A percentile compares a stretch with the other conserved stretches of the same genome.
Conservation (phyloP, 208 protist species). For the Trypanosoma congolense region DNA sequence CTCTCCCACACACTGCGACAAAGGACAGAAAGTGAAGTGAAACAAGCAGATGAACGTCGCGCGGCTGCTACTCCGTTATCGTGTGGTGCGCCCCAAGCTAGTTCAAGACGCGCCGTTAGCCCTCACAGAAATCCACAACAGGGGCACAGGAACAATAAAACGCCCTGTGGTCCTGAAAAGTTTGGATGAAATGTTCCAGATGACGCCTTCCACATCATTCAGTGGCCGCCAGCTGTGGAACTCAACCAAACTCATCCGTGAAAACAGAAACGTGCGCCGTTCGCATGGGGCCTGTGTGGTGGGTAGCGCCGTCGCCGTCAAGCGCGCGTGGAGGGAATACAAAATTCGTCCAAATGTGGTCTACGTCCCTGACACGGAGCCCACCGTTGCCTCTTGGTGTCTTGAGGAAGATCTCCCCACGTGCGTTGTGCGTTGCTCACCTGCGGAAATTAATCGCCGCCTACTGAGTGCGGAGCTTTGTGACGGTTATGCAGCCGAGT, state of each 20-base stretch:
- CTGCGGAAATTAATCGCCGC: slow-evolving; percentile 56
- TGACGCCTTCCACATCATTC: slow-evolving; percentile 21
- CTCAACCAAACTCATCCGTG: slow-evolving; percentile 45
- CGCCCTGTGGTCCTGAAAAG: slow-evolving; percentile 39
- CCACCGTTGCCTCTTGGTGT: slow-evolving; percentile 57
- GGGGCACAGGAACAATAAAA: slow-evolving; percentile 2
- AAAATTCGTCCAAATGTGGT: slow-evolving; percentile 64
- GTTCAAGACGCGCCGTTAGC: slow-evolving; percentile 6
- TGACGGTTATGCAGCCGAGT: slow-evolving; percentile 79
- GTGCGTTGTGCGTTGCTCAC: slow-evolving; percentile 61
- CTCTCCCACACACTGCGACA: too few species aligned
- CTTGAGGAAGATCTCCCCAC: slow-evolving; percentile 54
- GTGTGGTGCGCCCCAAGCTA: slow-evolving; percentile 11
- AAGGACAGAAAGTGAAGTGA: slow-evolving; percentile 10
- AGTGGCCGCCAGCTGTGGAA: slow-evolving; percentile 61
- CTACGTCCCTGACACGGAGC: slow-evolving; percentile 61
- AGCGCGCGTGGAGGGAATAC: slow-evolving; percentile 69
- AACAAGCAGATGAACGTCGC: not conserved
- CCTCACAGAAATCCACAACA: not conserved
- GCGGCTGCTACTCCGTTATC: slow-evolving; percentile 8
- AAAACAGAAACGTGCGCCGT: slow-evolving; percentile 37
- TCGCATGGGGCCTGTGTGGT: slow-evolving; percentile 65
- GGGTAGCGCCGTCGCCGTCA: slow-evolving; percentile 64
- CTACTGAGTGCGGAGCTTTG: slow-evolving; percentile 75
- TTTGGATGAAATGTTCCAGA: slow-evolving; percentile 27